These are phyloP conservation scores for Amanita molliuscula DNA, from an alignment of 768 basidiomycete species.

Conservation along the genomic window DNA sequence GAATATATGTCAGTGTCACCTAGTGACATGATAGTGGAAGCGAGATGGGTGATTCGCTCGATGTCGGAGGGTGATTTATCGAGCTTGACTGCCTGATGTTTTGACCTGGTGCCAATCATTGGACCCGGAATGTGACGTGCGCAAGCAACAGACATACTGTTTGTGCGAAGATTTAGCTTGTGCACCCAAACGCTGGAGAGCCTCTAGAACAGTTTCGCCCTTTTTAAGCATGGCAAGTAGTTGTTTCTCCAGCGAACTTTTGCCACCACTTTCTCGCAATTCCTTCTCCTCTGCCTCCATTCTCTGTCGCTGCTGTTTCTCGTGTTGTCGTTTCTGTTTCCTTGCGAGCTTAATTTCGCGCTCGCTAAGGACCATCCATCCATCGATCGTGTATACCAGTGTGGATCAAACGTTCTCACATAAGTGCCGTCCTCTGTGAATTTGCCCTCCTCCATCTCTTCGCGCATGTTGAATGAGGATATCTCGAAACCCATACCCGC, in stretches of 20 bases:
- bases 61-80: constrained; percentile 48
- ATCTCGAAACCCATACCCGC: constrained; percentile 89
- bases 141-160: constrained; percentile 14
- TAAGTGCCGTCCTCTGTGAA: constrained; percentile 92
- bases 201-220: constrained; percentile 87
- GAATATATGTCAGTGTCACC: constrained; percentile 84
- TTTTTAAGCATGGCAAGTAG: constrained; percentile 71
- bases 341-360: constrained; percentile 77
- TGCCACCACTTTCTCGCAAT: constrained; percentile 56
- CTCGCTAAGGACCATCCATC: constrained; percentile 86
- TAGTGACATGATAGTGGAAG: constrained; percentile 80
- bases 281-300: constrained; percentile 68
- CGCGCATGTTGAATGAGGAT: constrained; percentile 97
- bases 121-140: not conserved
- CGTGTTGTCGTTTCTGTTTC: constrained; percentile 63
- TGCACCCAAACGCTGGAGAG: constrained; percentile 74
- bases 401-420: constrained; percentile 78
- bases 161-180: constrained; percentile 44
- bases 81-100: constrained; percentile 15
- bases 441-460: constrained; percentile 97
- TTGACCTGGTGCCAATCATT: not conserved
- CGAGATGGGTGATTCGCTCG: constrained; percentile 74
- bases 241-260: constrained; percentile 50
- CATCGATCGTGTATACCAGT: constrained; percentile 89
- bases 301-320: constrained; percentile 60